Conservation (phyloP, 23 red algal species). For the Chondrus crispus region DNA sequence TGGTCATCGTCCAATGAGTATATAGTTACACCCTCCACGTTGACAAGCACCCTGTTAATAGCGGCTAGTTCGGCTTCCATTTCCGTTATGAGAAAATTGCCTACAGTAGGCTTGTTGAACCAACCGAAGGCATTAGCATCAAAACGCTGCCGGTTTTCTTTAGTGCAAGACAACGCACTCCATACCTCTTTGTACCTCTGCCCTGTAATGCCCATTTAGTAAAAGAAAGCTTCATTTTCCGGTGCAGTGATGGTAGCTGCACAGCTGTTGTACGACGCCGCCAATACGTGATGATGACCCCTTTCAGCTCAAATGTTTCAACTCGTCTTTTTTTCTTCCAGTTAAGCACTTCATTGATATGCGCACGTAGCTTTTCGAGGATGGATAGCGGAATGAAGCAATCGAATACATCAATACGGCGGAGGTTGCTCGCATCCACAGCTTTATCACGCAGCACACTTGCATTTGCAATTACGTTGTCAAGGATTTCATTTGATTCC, state of each 20-base stretch:
- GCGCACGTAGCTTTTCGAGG: not conserved
- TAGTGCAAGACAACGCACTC: not conserved
- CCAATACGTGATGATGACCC: not conserved
- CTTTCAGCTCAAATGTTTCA: not conserved
- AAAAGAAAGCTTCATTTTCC: not conserved
- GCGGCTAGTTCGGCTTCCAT: not conserved
- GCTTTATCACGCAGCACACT: not conserved
- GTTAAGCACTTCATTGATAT: conserved; percentile 5
- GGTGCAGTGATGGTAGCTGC: not conserved
- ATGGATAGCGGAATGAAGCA: not conserved
- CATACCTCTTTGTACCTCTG: not conserved
- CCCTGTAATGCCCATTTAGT: not conserved
- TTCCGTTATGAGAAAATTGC: not conserved
- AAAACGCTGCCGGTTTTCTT: not conserved
- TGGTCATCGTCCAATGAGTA: conserved; percentile 24
- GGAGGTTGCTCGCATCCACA: not conserved
- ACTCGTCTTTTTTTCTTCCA: not conserved
- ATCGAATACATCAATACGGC: not conserved
- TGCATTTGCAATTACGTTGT: not conserved
- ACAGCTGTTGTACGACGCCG: not conserved
- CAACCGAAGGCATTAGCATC: not conserved
- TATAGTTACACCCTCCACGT: not conserved
- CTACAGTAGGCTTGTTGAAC: not conserved
- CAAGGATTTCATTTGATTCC: not conserved
- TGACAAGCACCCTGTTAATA: not conserved